Evolutionary conservation across 805 yeast species (phyloP), one percentile per base, ranked within the genome.

Genomic region (Saturnispora dispora): DNA sequence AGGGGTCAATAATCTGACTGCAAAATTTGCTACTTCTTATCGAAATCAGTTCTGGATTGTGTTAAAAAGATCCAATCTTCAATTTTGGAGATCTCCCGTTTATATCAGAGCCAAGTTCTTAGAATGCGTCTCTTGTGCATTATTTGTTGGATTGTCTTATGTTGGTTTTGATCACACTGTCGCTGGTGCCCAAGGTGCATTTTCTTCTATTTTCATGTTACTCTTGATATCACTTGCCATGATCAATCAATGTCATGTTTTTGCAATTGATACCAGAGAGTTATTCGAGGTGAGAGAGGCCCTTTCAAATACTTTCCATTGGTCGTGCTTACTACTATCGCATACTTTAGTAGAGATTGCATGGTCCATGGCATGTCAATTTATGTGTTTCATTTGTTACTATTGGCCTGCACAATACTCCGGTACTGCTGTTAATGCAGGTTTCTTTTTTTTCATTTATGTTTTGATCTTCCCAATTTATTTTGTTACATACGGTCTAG

Each of bases 231-330:
- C 84, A 60, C 70, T 83, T 69, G 71, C 83, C 43, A 71, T 81
- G 60, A 75, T 82, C 52, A 80, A 83, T 60, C 88, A 83, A 66
- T 74, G 79, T 51, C 85, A 81, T 60, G 81, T 75, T 20, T 75
- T 75, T 55, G 82, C 82, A 32, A 71, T 75, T 47, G 72, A 69
- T 18, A 71, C 80, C 20, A 75, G 88, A 61, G 83, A 79, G 47
- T 64, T 83, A 40, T 84, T 68, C 58, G 89, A 83, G 66, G 85
- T 77, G 13, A 75, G 90, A 62, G 90, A 84, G 61, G 72, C 79
- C 22, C 73, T 81, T 48, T 80, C 86, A 6, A 83, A 82, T 61
- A 84, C 86, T 48, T 84, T 79, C 71, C 83, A 81, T 58, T 84
- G 89, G 89, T 71, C 80, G 36, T 63, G 76, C 40, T 67, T 84